Evolutionary conservation across 805 yeast species (phyloP), one percentile per base, ranked within the genome.

Genomic region (Yueomyces sp.): DNA sequence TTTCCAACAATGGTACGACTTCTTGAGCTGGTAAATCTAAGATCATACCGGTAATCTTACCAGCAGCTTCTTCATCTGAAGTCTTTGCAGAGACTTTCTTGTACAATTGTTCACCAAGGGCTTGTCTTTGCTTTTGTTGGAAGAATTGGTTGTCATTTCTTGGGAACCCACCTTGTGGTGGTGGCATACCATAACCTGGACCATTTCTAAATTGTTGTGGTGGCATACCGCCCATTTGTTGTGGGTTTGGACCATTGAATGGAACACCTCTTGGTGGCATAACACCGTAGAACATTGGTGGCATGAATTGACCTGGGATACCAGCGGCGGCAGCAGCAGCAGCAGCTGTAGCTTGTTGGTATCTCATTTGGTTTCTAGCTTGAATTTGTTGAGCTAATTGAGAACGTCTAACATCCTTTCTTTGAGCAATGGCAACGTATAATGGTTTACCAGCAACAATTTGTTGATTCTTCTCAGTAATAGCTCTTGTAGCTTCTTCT

Each of bases 1-100:
- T 92, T 62, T 85, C 94, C 66, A 86, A 77, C 65, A 90, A 74
- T 49, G 83, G 82, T 60, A 88, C 70, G 57, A 92, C 84, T 71
- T 90, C 96, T 60, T 78, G 78, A 69, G 84, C 85, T 63, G 87
- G 94, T 79, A 90, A 79, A 64, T 88, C 96, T 63, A 92, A 77
- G 73, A 92, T 79, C 97, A 92, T 92, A 73, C 97, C 96, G 53
- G 98, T 92, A 65, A 92, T 85, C 74, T 88, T 90, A 72, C 96
- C 95, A 54, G 96, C 96, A 60, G 95, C 86, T 69, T 87, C 95
- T 47, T 82, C 83, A 62, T 87, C 94, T 57, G 79, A 79, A 58
- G 88, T 85, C 70, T 83, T 83, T 53, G 87, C 79, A 52, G 81
- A 79, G 60, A 92, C 83, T 77, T 80, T 85, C 62, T 94, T 87